phyloP scores from a whole-genome alignment of 2,329 filamentous ascomycete species.

The Claviceps quebecensis region DNA sequence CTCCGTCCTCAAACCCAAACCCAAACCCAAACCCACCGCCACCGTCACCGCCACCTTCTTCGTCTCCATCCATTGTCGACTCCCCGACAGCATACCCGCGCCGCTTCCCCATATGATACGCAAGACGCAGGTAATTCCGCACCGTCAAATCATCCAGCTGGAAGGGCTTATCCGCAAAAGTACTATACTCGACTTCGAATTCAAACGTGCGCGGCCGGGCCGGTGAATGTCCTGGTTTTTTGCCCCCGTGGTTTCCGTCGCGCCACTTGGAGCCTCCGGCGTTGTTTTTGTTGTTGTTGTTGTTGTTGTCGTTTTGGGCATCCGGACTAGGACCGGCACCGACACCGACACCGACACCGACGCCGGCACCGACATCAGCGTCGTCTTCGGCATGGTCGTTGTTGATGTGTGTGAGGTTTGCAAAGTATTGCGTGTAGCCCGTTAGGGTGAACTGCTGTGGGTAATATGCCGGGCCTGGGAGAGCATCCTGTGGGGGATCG shows the following conservation, averaged over 20 bases:
- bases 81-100: slow-evolving; percentile 6
- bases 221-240: slow-evolving; percentile 34
- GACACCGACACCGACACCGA: slow-evolving; percentile 6
- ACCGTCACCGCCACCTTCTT: slow-evolving; percentile 12
- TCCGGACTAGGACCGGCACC: slow-evolving; percentile 7
- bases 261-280: slow-evolving; percentile 37
- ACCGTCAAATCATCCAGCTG: slow-evolving; percentile 73
- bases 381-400: slow-evolving; percentile 32
- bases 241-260: slow-evolving; percentile 47
- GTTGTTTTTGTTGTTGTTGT: too few species aligned
- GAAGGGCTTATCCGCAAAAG: slow-evolving; percentile 61
- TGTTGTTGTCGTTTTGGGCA: neutral
- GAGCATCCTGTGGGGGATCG: slow-evolving; percentile 55
- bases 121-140: slow-evolving; percentile 63
- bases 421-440: slow-evolving; percentile 81
- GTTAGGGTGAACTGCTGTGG: slow-evolving; percentile 67
- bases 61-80: slow-evolving; percentile 12
- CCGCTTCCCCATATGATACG: slow-evolving; percentile 53
- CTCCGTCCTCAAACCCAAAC: slow-evolving; percentile 9
- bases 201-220: slow-evolving; percentile 50
- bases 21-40: too few species aligned
- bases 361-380: slow-evolving; percentile 11
- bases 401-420: slow-evolving; percentile 85
- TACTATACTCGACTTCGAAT: slow-evolving; percentile 79
- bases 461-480: slow-evolving; percentile 81